Base-by-base conservation (phyloP, 2,329 filamentous ascomycete genomes). In the Alternaria postmessia region DNA sequence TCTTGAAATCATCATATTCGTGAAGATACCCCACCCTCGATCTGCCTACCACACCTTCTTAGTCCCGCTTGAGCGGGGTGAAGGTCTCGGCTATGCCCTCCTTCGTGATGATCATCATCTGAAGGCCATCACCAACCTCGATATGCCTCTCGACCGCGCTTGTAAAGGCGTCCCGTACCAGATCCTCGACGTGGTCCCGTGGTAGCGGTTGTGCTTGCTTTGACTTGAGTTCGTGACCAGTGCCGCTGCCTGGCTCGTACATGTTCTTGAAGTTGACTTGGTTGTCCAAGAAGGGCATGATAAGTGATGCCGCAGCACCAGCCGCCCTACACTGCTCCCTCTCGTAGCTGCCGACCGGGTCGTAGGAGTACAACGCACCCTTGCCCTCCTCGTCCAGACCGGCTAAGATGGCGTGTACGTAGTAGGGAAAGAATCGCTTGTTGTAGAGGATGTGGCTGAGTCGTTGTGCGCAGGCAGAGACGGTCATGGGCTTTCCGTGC, bases 181-280 rank as follows among this genome's bases (percentile, higher is more conserved):
- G 79, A 66, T 91, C 88, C 83, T 96, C 91, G 28, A 96, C 94
- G 62, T 91, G 88, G 55, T 86, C 82, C 74, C 88, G 85, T 28
- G 89, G 85, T 75, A 98, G 82, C 52, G 92, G 91, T 74, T 89
- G 84, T 26, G 85, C 78, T 78, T 88, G 85, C 70, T 90, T 86
- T 80, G 91, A 87, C 82, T 91, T 82, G 72, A 97, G 83, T 54
- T 89, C 90, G 80, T 97, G 91, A 43, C 94, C 94, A 62, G 87
- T 86, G 58, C 93, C 93, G 72, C 91, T 94, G 47, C 90, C 92
- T 11, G 94, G 93, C 57, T 95, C 86, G 78, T 97, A 96, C 84
- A 97, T 94, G 80, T 99, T 99, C 87, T 97, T 99, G 86, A 94
- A 94, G 84, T 98, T 98, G 84, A 99, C 95, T 82, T 99, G 96